phyloP scores from a whole-genome alignment of 1,284 basidiomycete genomes.

The Microbotryum lychnidis-dioicae region DNA sequence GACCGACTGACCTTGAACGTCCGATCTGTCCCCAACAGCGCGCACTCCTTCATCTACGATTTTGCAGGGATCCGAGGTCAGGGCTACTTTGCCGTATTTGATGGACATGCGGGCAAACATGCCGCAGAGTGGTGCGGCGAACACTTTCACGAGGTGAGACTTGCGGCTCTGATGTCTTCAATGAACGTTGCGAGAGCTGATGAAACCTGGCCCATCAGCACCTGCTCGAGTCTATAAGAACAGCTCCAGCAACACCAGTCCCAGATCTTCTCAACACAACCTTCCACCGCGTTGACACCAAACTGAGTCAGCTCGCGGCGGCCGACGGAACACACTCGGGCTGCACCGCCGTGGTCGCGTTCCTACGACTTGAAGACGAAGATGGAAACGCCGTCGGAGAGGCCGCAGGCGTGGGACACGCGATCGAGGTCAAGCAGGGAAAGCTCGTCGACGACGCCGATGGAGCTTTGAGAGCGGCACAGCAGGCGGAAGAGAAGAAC shows the following conservation, averaged over 20 bases:
- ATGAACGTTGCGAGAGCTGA: neutral
- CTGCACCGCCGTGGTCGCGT: conserved; percentile 95
- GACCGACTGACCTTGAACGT: neutral
- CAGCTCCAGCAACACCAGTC: conserved; percentile 52
- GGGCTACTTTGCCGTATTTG: conserved; percentile 96
- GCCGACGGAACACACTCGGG: conserved; percentile 89
- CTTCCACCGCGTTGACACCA: conserved; percentile 82
- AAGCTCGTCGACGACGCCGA: conserved; percentile 10
- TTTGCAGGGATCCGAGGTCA: conserved; percentile 85
- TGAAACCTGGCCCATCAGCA: conserved; percentile 7
- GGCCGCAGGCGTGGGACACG: conserved; percentile 15
- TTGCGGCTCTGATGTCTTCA: neutral
- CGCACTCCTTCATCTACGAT: conserved; percentile 91
- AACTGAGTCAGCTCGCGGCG: conserved; percentile 55
- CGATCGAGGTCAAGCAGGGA: neutral
- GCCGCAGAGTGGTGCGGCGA: conserved; percentile 98
- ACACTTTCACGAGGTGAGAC: conserved; percentile 83
- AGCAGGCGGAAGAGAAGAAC: conserved; percentile 9
- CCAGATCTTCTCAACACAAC: conserved; percentile 88
- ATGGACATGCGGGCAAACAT: conserved; percentile 97
- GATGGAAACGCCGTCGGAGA: conserved; percentile 36
- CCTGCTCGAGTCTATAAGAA: conserved; percentile 38
- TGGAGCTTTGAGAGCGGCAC: conserved; percentile 16
- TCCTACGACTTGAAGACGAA: conserved; percentile 83
- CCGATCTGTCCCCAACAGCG: conserved; percentile 33